Base-by-base conservation (phyloP, 2,329 filamentous ascomycete species). In the Hortaea sp. region DNA sequence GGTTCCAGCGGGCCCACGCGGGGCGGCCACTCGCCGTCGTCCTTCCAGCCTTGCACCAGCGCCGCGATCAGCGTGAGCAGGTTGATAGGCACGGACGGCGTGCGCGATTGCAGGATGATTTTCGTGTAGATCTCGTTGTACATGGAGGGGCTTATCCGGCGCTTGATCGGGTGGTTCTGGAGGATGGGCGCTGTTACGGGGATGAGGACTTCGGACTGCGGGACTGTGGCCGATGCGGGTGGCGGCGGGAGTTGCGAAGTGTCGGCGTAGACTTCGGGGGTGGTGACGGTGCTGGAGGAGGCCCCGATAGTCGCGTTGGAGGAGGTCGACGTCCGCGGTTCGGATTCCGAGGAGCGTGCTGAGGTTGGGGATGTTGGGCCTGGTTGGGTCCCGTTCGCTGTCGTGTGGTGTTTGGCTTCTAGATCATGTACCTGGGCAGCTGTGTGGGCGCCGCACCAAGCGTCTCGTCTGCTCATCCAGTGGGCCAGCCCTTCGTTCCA, bases 21-120 rank as follows among this genome's bases (percentile, higher is more conserved):
- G 1, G 85, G 87, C 4, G 90, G 89, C 90, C 90, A 97, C 65
- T 95, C 87, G 11, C 88, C 89, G 57, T 92, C 87, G 37, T 86
- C 77, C 65, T 94, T 94, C 90, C 90, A 95, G 39, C 90, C 90
- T 29, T 84, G 76, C 1, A 97, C 88, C 53, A 90, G 85, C 9
- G 86, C 80, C 7, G 80, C 77, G 20, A 86, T 79, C 69, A 95
- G 82, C 57, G 94, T 87, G 29, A 76, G 70, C 0, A 97, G 76
- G 57, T 95, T 95, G 59, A 95, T 84, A 3, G 90, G 90, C 11
- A 94, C 86, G 1, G 84, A 83, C 0, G 90, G 90, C 2, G 88
- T 86, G 53, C 92, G 77, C 34, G 75, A 78, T 58, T 90, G 82
- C 1, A 88, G 65, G 38, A 95, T 81, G 43, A 95, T 84, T 67